Conservation (phyloP, 2,329 filamentous ascomycete genomes). For the Aspergillus aculeatus region DNA sequence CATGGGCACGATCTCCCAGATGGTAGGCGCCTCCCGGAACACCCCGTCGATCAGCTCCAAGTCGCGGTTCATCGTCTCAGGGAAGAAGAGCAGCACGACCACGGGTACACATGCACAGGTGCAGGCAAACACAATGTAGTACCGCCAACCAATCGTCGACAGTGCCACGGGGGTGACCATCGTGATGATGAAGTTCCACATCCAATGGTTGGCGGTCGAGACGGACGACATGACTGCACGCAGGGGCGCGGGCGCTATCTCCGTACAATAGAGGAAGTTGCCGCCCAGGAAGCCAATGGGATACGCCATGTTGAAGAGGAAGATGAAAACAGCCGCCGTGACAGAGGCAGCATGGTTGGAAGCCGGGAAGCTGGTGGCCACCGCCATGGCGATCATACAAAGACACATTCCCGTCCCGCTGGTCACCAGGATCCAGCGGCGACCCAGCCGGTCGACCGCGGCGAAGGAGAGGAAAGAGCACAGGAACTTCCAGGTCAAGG, state of each 20-base stretch:
- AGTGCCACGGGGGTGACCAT: slow-evolving; percentile 63
- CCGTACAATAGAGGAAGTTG: slow-evolving; percentile 52
- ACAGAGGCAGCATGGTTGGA: slow-evolving; percentile 13
- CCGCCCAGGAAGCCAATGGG: slow-evolving; percentile 61
- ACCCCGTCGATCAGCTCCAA: slow-evolving; percentile 68
- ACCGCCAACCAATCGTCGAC: slow-evolving; percentile 51
- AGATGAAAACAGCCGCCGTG: slow-evolving; percentile 41
- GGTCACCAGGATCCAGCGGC: slow-evolving; percentile 53
- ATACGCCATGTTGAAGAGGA: slow-evolving; percentile 65
- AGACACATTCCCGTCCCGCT: slow-evolving; percentile 53
- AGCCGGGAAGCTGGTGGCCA: slow-evolving; percentile 35
- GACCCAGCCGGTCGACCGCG: slow-evolving; percentile 53
- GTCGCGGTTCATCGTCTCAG: slow-evolving; percentile 57
- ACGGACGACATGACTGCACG: slow-evolving; percentile 58
- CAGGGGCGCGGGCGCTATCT: slow-evolving; percentile 53
- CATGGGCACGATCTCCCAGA: slow-evolving; percentile 26
- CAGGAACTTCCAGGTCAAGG: slow-evolving; percentile 59
- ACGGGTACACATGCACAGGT: slow-evolving; percentile 47
- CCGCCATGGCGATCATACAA: slow-evolving; percentile 55
- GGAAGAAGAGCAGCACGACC: slow-evolving; percentile 57
- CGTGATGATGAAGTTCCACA: slow-evolving; percentile 62
- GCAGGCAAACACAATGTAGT: slow-evolving; percentile 54
- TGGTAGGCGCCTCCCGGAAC: slow-evolving; percentile 38
- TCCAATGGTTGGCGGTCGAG: slow-evolving; percentile 61
- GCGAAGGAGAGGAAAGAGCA: slow-evolving; percentile 52